These are phyloP conservation scores for Blastobotrys elegans DNA, from an alignment of 1,139 yeast genomes.

Conservation along the genomic window DNA sequence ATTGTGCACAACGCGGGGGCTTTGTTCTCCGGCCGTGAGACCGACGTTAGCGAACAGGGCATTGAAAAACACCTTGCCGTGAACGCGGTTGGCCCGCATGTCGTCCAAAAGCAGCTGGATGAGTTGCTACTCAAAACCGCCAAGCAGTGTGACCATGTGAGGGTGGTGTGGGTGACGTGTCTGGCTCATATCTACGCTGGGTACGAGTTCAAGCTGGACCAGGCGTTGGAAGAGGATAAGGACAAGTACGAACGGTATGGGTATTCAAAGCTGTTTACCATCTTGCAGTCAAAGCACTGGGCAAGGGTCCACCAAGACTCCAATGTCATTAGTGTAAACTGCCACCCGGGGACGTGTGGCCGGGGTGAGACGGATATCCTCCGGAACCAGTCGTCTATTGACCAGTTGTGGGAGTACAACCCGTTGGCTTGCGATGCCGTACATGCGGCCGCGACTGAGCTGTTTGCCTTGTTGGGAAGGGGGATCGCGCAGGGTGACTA, in stretches of 20 bases:
- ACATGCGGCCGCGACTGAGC: conserved; percentile 37
- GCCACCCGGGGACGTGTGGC: conserved; percentile 47
- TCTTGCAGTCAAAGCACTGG: conserved; percentile 44
- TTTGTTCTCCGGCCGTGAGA: conserved; percentile 38
- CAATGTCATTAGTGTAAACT: conserved; percentile 38
- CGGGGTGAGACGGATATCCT: conserved; percentile 41
- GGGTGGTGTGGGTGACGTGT: conserved; percentile 46
- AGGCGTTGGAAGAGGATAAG: conserved; percentile 5
- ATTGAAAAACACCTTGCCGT: conserved; percentile 48
- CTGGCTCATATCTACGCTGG: conserved; percentile 3
- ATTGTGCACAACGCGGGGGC: conserved; percentile 42
- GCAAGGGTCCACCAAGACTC: conserved; percentile 34
- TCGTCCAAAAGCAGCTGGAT: conserved; percentile 44
- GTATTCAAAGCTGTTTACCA: conserved; percentile 46
- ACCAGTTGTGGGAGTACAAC: neutral
- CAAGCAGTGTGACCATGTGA: conserved; percentile 17
- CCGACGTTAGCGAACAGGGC: conserved; percentile 39
- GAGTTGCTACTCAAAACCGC: conserved; percentile 41
- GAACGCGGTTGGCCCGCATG: conserved; percentile 47
- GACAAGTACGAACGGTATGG: conserved; percentile 33
- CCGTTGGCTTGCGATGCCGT: neutral
- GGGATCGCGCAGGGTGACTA: conserved; percentile 22
- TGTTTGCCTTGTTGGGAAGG: conserved; percentile 41
- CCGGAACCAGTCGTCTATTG: conserved; percentile 29
- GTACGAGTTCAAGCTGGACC: conserved; percentile 25